A percentile compares a stretch with the other conserved stretches of the same genome.
Conservation (phyloP, 805 yeast species). For the Kluyveromyces lactis region DNA sequence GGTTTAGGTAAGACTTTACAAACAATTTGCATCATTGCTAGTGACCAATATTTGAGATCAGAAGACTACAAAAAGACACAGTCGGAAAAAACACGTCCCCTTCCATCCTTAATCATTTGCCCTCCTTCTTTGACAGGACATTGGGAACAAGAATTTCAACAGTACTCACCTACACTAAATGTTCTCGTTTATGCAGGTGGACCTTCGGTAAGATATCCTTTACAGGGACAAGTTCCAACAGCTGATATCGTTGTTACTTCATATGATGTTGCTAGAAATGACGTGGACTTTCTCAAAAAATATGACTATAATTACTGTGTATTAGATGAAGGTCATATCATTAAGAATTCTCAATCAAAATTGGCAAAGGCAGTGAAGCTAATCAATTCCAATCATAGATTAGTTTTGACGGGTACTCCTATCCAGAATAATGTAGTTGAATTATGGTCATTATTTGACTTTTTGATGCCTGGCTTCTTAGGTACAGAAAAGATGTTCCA, state of each 20-base stretch:
- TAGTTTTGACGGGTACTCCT: conserved; percentile 93
- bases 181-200: conserved; percentile 90
- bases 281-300: conserved; percentile 51
- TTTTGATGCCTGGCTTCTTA: conserved; percentile 96
- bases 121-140: conserved; percentile 98
- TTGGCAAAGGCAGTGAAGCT: conserved; percentile 81
- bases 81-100: conserved; percentile 56
- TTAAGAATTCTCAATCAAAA: conserved; percentile 84
- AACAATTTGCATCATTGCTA: conserved; percentile 92
- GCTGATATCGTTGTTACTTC: conserved; percentile 91
- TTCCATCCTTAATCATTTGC: conserved; percentile 84
- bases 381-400: conserved; percentile 77
- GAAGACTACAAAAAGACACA: conserved; percentile 54
- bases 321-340: conserved; percentile 95
- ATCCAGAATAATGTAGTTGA: conserved; percentile 95
- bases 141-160: conserved; percentile 93
- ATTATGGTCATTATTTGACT: conserved; percentile 95
- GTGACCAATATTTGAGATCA: conserved; percentile 84
- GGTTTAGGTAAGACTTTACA: conserved; percentile 96
- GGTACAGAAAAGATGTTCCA: conserved; percentile 93
- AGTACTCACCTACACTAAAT: conserved; percentile 80
- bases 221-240: conserved; percentile 42
- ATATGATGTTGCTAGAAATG: conserved; percentile 94
- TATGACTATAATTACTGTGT: conserved; percentile 88
- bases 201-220: conserved; percentile 57